Conservation (phyloP, 2,329 filamentous ascomycete genomes). For the Pseudocercospora ulei region DNA sequence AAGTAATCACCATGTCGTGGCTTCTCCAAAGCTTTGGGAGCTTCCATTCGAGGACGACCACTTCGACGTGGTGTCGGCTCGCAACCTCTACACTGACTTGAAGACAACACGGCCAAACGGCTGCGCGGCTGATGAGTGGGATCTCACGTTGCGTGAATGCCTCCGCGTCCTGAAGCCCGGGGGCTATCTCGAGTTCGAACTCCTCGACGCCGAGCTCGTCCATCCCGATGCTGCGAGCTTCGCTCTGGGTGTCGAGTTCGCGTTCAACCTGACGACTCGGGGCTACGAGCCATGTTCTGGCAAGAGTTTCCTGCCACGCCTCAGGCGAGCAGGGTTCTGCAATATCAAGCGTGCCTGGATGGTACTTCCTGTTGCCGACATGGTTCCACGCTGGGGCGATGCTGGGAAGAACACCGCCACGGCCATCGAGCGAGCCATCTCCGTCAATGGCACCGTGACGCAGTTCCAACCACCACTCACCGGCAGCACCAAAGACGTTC, state of each 20-base stretch:
- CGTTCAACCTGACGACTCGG: slow-evolving; percentile 75
- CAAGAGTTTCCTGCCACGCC: slow-evolving; percentile 65
- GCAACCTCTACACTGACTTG: slow-evolving; percentile 74
- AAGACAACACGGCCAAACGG: slow-evolving; percentile 53
- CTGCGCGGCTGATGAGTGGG: slow-evolving; percentile 63
- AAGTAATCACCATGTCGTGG: slow-evolving; percentile 73
- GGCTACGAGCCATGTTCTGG: slow-evolving; percentile 83
- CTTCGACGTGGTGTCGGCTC: slow-evolving; percentile 86
- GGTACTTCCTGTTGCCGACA: slow-evolving; percentile 64
- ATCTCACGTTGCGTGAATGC: slow-evolving; percentile 73
- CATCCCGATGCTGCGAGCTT: slow-evolving; percentile 70
- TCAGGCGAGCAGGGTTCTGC: slow-evolving; percentile 67
- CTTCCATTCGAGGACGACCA: slow-evolving; percentile 77
- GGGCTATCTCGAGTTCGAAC: slow-evolving; percentile 80
- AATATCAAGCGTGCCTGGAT: slow-evolving; percentile 78
- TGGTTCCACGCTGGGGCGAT: slow-evolving; percentile 36
- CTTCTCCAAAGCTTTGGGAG: slow-evolving; percentile 64
- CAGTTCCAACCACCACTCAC: slow-evolving; percentile 31
- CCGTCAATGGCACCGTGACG: slow-evolving; percentile 28
- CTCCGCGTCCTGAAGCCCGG: slow-evolving; percentile 86
- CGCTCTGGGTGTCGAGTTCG: slow-evolving; percentile 82
- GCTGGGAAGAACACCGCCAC: slow-evolving; percentile 22
- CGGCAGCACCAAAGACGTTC: slow-evolving; percentile 33
- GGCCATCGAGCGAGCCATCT: slow-evolving; percentile 33
- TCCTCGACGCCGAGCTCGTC: slow-evolving; percentile 83